Evolutionary conservation across 331 rosid genomes (phyloP).

Genomic region (Quercus lobata): DNA sequence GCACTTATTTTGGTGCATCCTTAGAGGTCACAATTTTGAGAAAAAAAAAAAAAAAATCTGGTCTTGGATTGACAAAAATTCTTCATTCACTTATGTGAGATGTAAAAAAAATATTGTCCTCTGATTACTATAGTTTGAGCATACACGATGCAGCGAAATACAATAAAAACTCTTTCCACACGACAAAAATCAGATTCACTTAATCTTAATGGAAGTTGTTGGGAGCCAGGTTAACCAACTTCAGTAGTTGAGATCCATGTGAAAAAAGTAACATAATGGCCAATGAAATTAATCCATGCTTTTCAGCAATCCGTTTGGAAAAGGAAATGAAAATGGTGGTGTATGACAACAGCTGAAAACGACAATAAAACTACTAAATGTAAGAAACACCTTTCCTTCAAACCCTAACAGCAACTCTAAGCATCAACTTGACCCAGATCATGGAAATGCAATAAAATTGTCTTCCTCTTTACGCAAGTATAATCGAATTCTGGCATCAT

Average conservation of each 20-base stretch:
- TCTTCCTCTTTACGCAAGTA: neutral
- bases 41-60: neutral
- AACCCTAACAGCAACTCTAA: neutral
- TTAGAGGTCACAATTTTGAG: neutral
- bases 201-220: neutral
- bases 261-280: slow-evolving; percentile 16
- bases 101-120: neutral
- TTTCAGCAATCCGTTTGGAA: neutral
- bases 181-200: neutral
- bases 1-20: no score
- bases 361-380: slow-evolving; percentile 9
- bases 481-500: no score
- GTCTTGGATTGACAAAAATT: neutral
- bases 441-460: neutral
- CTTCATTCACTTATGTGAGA: slow-evolving; percentile 1
- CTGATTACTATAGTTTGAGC: neutral
- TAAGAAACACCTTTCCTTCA: neutral
- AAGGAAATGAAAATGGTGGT: neutral
- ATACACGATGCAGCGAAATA: neutral
- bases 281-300: neutral
- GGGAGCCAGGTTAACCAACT: slow-evolving; percentile 10
- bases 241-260: neutral
- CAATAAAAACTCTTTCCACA: neutral
- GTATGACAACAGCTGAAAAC: neutral
- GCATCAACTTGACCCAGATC: neutral